Percentiles rank a stretch among this genome's conserved stretches.
These are phyloP conservation scores for Stagonosporopsis rhizophila DNA, from an alignment of 2,329 filamentous ascomycete species.

Conservation along the genomic window DNA sequence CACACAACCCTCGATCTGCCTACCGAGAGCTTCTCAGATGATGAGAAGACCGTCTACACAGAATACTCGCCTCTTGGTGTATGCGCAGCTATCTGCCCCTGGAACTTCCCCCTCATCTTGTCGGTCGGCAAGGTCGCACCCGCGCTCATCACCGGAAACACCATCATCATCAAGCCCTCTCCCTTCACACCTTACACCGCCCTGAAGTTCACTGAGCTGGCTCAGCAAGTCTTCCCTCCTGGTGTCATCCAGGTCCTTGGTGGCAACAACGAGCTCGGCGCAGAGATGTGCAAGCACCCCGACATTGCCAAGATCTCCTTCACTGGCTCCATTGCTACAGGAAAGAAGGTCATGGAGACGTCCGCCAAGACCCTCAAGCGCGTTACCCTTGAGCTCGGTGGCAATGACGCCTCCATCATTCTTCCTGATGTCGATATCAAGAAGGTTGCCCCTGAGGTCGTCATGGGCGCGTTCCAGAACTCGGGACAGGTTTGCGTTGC, in stretches of 20 bases:
- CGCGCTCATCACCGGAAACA: conserved; percentile 64
- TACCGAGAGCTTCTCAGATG: conserved; percentile 52
- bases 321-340: conserved; percentile 67
- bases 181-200: conserved; percentile 64
- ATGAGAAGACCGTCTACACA: conserved; percentile 56
- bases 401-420: conserved; percentile 68
- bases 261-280: conserved; percentile 67
- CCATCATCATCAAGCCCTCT: conserved; percentile 64
- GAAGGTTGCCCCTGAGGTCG: conserved; percentile 58
- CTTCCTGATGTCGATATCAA: conserved; percentile 64
- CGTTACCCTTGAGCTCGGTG: conserved; percentile 67
- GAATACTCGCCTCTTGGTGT: conserved; percentile 58
- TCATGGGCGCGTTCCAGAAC: conserved; percentile 62
- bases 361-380: conserved; percentile 65
- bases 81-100: conserved; percentile 50
- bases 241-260: conserved; percentile 69
- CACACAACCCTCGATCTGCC: conserved; percentile 46
- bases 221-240: conserved; percentile 64
- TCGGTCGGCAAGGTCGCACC: conserved; percentile 63
- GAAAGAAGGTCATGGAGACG: conserved; percentile 67
- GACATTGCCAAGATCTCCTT: conserved; percentile 69
- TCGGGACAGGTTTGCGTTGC: conserved; percentile 59
- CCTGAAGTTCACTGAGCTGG: conserved; percentile 68
- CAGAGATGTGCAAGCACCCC: conserved; percentile 65
- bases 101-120: conserved; percentile 63